Base-by-base conservation (phyloP, 1,139 yeast species). In the Yarrowia galli region DNA sequence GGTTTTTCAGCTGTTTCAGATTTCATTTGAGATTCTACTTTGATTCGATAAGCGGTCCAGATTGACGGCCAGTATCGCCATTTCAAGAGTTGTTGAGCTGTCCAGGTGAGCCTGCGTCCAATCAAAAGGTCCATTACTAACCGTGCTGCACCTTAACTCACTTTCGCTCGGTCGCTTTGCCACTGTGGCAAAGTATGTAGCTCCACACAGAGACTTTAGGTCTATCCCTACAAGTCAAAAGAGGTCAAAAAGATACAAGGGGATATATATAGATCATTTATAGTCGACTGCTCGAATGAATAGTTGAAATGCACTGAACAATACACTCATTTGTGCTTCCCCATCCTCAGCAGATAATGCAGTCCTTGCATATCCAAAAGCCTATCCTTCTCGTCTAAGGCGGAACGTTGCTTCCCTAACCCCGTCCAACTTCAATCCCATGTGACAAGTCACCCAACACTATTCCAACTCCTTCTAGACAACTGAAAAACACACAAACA, bases 321-420 rank as follows among this genome's bases (percentile, higher is more conserved):
- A 15, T 13, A 20, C n/a, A 12, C 2, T 16, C 22, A 22, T 53
- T 22, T 16, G 15, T 3, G 18, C 10, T 20, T 7, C 32, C 7
- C 16, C 43, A 45, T 15, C 28, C 16, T 10, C 32, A 25, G 28
- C 48, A 38, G 64, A 58, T 58, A 43, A 58, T 58, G 64, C 64
- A 43, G 49, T 40, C 35, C 64, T 40, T 43, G 64, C 64, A 58
- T 58, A 54, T 25, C 1, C 23, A 12, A 54, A 54, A 54, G 61
- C 48, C 61, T 54, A 54, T 54, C 61, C 61, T 54, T 54, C 61
- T 40, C 61, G 61, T 25, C 61, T 25, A 54, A 54, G 61, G 61
- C 64, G 51, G 40, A 56, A 42, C 40, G 48, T 58, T 58, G 64
- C 64, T 58, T 32, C 64, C 64, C 64, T 58, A 58, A 43, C 64